A percentile compares a stretch with the other conserved stretches of the same genome.
phyloP scores from a whole-genome alignment of 1,284 basidiomycete species.

The Cutaneotrichosporon cutaneum region DNA sequence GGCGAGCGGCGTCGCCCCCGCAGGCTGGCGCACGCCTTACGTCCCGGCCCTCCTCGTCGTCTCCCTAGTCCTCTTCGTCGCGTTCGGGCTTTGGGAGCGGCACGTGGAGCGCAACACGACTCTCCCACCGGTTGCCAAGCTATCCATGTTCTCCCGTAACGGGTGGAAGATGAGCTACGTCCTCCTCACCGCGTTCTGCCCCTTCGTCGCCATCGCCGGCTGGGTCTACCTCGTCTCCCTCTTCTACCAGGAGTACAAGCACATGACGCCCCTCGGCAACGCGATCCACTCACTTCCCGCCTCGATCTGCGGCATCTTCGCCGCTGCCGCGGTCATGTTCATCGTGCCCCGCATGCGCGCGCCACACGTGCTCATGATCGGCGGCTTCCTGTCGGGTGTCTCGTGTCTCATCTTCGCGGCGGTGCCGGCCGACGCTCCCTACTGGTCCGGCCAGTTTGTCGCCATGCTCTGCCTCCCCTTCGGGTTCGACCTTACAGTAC shows the following conservation, averaged over 20 bases:
- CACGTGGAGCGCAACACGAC: constrained; percentile 28
- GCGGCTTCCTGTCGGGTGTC: constrained; percentile 27
- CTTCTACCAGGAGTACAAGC: constrained; percentile 32
- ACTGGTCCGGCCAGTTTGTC: constrained; percentile 42
- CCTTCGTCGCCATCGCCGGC: constrained; percentile 30
- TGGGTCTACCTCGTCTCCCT: constrained; percentile 34
- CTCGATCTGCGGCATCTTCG: constrained; percentile 34
- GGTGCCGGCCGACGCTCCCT: constrained; percentile 27
- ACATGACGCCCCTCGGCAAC: constrained; percentile 25
- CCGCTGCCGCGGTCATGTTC: constrained; percentile 29
- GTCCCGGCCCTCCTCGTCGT: constrained; percentile 38
- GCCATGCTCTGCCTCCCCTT: constrained; percentile 36
- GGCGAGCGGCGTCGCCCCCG: constrained; percentile 26
- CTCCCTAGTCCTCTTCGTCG: constrained; percentile 36
- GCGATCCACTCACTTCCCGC: constrained; percentile 30
- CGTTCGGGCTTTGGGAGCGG: constrained; percentile 40
- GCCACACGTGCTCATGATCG: constrained; percentile 31
- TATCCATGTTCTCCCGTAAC: constrained; percentile 31
- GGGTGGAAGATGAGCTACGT: constrained; percentile 30
- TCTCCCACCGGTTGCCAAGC: constrained; percentile 35
- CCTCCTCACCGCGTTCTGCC: constrained; percentile 31
- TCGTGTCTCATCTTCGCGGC: constrained; percentile 39
- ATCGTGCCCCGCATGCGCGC: constrained; percentile 35
- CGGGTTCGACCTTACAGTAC: constrained; percentile 40
- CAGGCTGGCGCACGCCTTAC: constrained; percentile 37